phyloP scores from a whole-genome alignment of 2,329 filamentous ascomycete species.

The Dothiorella sarmentorum region DNA sequence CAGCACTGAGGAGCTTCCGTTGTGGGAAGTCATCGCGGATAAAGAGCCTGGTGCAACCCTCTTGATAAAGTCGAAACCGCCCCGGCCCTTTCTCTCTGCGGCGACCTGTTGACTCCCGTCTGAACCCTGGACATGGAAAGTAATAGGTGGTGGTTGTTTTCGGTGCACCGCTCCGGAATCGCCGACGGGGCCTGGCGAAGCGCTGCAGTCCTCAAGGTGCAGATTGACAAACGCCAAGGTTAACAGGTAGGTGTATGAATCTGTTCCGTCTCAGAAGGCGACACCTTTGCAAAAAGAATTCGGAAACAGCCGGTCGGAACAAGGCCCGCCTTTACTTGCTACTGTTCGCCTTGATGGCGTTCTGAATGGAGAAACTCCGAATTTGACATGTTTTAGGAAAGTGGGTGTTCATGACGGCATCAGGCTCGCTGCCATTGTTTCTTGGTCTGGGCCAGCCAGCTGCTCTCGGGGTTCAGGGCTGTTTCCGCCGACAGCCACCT shows the following conservation, averaged over 20 bases:
- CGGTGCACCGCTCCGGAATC: not conserved
- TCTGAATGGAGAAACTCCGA: not conserved
- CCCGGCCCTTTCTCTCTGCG: not conserved
- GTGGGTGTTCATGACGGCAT: not conserved
- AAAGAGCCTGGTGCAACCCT: not conserved
- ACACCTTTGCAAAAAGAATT: not conserved
- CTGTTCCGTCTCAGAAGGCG: not conserved
- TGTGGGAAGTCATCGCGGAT: constrained; percentile 1
- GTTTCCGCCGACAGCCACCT: not conserved
- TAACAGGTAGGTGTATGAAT: not conserved
- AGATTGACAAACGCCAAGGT: not conserved
- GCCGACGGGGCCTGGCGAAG: not conserved
- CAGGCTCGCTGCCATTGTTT: not conserved
- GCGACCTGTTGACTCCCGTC: not conserved
- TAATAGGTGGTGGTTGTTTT: too few species aligned
- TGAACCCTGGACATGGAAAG: not conserved
- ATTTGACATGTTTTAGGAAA: not conserved
- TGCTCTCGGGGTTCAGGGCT: not conserved
- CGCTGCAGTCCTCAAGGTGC: not conserved
- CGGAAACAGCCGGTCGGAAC: not conserved
- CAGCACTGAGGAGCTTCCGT: not conserved
- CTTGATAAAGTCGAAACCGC: not conserved
- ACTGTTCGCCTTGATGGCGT: not conserved
- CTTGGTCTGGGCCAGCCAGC: not conserved
- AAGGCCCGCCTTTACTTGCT: not conserved